Evolutionary conservation across 306 rosid genomes (phyloP), one percentile per base, ranked within the genome.

Genomic region (Fragaria nilgerrensis): DNA sequence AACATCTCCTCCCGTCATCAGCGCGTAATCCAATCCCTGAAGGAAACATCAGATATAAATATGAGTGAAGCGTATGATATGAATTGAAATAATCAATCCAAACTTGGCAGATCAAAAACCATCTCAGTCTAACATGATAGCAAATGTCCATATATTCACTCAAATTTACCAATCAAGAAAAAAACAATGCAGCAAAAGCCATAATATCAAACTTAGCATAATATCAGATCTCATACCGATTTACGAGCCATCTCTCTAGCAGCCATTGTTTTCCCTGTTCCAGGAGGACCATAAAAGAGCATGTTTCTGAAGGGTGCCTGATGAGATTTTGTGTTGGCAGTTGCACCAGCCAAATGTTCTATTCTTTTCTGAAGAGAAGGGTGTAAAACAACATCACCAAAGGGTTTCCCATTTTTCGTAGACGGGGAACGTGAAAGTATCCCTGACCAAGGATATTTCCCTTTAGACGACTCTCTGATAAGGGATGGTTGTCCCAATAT

Each of bases 1-100:
- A 81, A 95, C 99, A 85, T 95, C 99, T 50, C 99, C 99, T 85
- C 99, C 99, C 9, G 97, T 95, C 99, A 95, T 95, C 83, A 95
- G 86, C 64, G 99, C 99, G 75, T 95, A 95, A 84, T 95, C 98
- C 77, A 95, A 81, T 69, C 99, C 99, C 98, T 95, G 34, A 39
- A 37, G 23, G 39, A 37, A 36, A 47, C 76, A 76, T 25, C 13
- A 39, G 22, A 55, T 75, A 79, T 39, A 50, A 22, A 67, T 39
- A 72, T n/a, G 79, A 52, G 70, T n/a, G 50, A 55, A 17, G 47
- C 9, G 3, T 52, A 55, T 34, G 14, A 32, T 9, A 25, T 45
- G 41, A 13, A 72, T 55, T 23, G 22, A 15, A 50, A 45, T 19
- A 73, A 62, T 22, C 48, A 37, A 47, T 25, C 61, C 67, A 73